Evolutionary conservation across 2,329 filamentous ascomycete species (phyloP).

Genomic region (Fusarium siculi): DNA sequence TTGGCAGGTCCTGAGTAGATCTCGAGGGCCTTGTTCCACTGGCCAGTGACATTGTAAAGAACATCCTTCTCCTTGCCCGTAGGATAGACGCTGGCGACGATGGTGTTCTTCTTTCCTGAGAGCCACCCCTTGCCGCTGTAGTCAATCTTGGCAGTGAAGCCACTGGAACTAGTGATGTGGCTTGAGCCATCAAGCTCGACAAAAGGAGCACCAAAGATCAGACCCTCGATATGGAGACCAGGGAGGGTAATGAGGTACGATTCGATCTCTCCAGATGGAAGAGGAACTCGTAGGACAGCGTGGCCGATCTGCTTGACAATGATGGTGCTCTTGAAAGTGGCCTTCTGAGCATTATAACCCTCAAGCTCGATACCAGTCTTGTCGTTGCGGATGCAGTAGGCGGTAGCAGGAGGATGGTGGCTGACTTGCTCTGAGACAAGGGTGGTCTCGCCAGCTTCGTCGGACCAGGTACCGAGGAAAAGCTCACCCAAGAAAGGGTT

Average conservation of each 20-base stretch:
- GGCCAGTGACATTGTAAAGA: conserved; percentile 84
- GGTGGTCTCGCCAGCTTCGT: conserved; percentile 82
- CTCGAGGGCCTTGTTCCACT: conserved; percentile 87
- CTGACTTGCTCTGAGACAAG: conserved; percentile 94
- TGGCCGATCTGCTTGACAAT: conserved; percentile 96
- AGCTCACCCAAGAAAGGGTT: conserved; percentile 97
- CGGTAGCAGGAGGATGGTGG: conserved; percentile 94
- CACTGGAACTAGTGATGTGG: conserved; percentile 86
- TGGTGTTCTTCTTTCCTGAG: conserved; percentile 93
- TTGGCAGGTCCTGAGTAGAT: conserved; percentile 74
- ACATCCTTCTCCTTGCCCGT: conserved; percentile 78
- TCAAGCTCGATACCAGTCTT: conserved; percentile 81
- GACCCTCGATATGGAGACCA: conserved; percentile 89
- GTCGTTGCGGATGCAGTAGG: conserved; percentile 90
- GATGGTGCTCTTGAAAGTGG: conserved; percentile 92
- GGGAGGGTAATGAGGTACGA: conserved; percentile 93
- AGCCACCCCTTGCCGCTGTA: conserved; percentile 96
- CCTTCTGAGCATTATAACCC: conserved; percentile 97
- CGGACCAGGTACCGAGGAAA: conserved; percentile 91
- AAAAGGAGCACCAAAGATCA: conserved; percentile 87
- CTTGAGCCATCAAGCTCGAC: conserved; percentile 89
- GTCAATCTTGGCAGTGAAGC: conserved; percentile 89
- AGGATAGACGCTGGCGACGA: conserved; percentile 78
- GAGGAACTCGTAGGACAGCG: conserved; percentile 80
- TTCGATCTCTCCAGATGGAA: conserved; percentile 60